phyloP scores from a whole-genome alignment of 75 land plant genomes.

The Cupressus sempervirens region DNA sequence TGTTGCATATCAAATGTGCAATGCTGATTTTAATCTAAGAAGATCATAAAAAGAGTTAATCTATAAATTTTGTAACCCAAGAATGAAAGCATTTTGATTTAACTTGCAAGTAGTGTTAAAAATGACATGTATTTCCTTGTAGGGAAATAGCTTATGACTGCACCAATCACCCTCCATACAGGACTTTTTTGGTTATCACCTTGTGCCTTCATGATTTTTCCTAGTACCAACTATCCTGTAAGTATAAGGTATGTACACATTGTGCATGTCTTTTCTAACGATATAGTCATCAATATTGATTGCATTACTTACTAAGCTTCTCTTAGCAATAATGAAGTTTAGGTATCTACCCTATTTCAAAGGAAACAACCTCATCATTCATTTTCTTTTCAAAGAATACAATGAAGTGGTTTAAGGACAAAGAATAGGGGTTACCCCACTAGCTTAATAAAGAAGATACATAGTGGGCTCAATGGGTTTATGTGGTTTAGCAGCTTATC shows the following conservation, averaged over 20 bases:
- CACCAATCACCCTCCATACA: neutral
- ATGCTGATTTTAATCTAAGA: neutral
- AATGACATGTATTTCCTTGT: neutral
- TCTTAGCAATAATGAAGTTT: too few species aligned
- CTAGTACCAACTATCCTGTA: conserved; percentile 4
- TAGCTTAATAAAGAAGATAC: too few species aligned
- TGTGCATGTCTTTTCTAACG: too few species aligned
- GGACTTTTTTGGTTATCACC: conserved; percentile 10
- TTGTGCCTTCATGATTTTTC: conserved; percentile 4
- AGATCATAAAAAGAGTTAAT: neutral
- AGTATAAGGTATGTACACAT: neutral
- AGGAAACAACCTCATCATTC: too few species aligned
- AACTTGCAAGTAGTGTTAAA: neutral
- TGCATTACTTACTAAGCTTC: too few species aligned
- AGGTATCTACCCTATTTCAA: too few species aligned
- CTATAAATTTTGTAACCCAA: neutral
- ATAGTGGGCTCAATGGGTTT: too few species aligned
- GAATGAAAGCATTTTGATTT: conserved; percentile 10
- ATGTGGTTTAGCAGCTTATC: too few species aligned
- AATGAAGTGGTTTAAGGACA: too few species aligned
- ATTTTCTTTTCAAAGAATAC: too few species aligned
- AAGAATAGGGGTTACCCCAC: too few species aligned
- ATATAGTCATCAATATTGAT: too few species aligned
- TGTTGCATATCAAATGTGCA: neutral
- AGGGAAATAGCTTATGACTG: neutral